Percentiles rank a stretch among this genome's conserved stretches.
phyloP scores from a whole-genome alignment of 2,329 filamentous ascomycete species.

The Clarireedia paspali region DNA sequence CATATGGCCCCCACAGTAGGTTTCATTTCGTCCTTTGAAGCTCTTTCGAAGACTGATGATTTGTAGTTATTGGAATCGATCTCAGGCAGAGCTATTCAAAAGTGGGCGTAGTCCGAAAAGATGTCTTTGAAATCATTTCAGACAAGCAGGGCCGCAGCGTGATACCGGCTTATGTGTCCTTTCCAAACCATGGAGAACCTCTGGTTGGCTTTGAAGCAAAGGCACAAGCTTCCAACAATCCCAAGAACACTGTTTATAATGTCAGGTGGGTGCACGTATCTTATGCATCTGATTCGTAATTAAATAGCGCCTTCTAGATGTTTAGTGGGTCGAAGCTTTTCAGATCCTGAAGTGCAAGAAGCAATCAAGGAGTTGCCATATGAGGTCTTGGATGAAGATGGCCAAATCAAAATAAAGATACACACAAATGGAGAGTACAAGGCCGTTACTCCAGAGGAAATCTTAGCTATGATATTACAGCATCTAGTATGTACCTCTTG shows the following conservation, averaged over 20 bases:
- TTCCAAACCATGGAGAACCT: constrained; percentile 64
- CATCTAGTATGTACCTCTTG: too few relatives aligned
- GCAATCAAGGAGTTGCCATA: constrained; percentile 99
- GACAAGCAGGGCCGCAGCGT: too few relatives aligned
- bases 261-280: constrained; percentile 54
- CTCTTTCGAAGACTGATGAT: too few relatives aligned
- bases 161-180: too few relatives aligned
- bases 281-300: too few relatives aligned
- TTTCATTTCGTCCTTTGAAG: too few relatives aligned
- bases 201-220: constrained; percentile 96
- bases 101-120: too few relatives aligned
- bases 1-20: too few relatives aligned
- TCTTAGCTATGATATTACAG: constrained; percentile 62
- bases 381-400: constrained; percentile 83
- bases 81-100: too few relatives aligned
- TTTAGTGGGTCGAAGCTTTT: constrained; percentile 76
- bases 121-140: too few relatives aligned
- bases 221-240: constrained; percentile 61
- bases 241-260: constrained; percentile 13
- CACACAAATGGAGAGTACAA: constrained; percentile 50
- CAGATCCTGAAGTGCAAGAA: constrained; percentile 78
- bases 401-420: constrained; percentile 66
- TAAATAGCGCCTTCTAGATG: constrained; percentile 43
- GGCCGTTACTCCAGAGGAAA: constrained; percentile 76
- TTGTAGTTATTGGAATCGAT: too few relatives aligned